Conservation (phyloP, 352 stramenopile genomes). For the Phytophthora pisi region DNA sequence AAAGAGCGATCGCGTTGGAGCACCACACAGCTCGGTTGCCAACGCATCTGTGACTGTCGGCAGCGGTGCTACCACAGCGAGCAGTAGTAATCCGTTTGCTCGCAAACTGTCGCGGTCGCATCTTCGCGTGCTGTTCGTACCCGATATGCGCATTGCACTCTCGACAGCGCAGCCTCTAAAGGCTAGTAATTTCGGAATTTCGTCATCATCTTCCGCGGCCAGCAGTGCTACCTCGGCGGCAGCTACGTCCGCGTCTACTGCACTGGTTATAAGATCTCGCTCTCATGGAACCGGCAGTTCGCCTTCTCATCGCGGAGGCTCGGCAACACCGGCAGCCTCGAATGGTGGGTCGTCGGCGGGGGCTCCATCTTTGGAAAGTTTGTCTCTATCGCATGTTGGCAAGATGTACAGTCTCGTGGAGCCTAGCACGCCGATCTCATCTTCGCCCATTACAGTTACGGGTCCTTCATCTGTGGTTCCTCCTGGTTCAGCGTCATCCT, state of each 20-base stretch:
- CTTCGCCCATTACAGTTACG: constrained; percentile 47
- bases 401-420: constrained; percentile 87
- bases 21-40: constrained; percentile 30
- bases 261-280: constrained; percentile 46
- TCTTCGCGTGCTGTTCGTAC: constrained; percentile 63
- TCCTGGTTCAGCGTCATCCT: constrained; percentile 36
- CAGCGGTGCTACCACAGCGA: constrained; percentile 20
- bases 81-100: constrained; percentile 49
- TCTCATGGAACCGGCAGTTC: constrained; percentile 24
- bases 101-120: constrained; percentile 67
- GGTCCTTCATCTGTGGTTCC: constrained; percentile 38
- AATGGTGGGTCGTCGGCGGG: constrained; percentile 25
- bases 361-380: constrained; percentile 62
- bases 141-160: constrained; percentile 68
- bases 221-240: constrained; percentile 29
- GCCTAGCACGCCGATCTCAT: constrained; percentile 63
- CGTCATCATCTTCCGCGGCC: constrained; percentile 25
- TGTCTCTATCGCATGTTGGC: constrained; percentile 77
- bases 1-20: constrained; percentile 39
- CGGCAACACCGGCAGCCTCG: constrained; percentile 19
- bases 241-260: constrained; percentile 35
- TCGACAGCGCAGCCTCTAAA: constrained; percentile 59
- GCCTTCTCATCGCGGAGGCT: constrained; percentile 29
- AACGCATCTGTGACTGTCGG: constrained; percentile 37
- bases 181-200: constrained; percentile 46